Percentiles rank a stretch among this genome's conserved stretches.
These are phyloP conservation scores for Stygiomarasmius scandens DNA, from an alignment of 1,284 basidiomycete species.

Conservation along the genomic window DNA sequence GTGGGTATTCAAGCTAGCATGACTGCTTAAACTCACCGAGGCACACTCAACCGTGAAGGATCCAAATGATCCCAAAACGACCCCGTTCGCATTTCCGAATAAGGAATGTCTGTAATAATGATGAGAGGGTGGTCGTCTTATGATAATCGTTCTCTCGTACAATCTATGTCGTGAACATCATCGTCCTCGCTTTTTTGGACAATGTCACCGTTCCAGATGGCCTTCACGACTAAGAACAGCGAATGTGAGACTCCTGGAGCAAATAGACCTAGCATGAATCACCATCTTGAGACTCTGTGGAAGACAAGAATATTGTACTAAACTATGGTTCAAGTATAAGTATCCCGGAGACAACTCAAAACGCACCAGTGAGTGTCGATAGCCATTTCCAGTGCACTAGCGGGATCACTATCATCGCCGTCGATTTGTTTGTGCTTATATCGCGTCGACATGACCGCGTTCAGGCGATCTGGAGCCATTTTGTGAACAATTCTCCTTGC, in stretches of 20 bases:
- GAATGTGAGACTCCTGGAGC: too few species aligned
- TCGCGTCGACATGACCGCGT: conserved; percentile 76
- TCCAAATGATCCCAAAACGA: conserved; percentile 75
- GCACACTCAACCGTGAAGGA: conserved; percentile 83
- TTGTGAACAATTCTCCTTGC: conserved; percentile 82
- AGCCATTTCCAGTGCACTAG: conserved; percentile 79
- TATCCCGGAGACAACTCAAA: not conserved
- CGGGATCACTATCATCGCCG: conserved; percentile 74
- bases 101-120: conserved; percentile 56
- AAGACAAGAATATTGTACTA: conserved; percentile 85
- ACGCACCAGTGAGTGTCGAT: conserved; percentile 82
- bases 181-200: conserved; percentile 74
- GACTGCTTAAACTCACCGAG: conserved; percentile 61
- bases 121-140: conserved; percentile 1
- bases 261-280: too few species aligned
- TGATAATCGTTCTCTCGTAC: conserved; percentile 40
- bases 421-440: conserved; percentile 76
- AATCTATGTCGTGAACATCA: conserved; percentile 57
- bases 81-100: conserved; percentile 50
- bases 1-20: too few species aligned
- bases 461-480: conserved; percentile 62
- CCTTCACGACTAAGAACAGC: conserved; percentile 74
- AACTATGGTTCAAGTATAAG: conserved; percentile 3
- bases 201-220: conserved; percentile 82
- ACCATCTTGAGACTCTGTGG: conserved; percentile 85